Evolutionary conservation across 805 yeast genomes (phyloP).

Genomic region (Starmera amethionina): DNA sequence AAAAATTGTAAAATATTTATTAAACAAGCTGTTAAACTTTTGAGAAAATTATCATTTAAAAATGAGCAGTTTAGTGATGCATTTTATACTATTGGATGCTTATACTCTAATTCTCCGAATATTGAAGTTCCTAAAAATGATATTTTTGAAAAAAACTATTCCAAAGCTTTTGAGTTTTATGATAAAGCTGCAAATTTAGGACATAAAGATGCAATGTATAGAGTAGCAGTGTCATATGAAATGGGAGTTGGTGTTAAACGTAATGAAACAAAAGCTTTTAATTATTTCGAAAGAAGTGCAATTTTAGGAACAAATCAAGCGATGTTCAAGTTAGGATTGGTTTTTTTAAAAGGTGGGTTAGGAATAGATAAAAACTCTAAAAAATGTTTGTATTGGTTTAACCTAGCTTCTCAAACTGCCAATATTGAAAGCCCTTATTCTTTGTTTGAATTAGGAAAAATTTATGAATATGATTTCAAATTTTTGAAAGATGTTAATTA

Average conservation of each 20-base stretch:
- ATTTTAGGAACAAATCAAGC: constrained; percentile 51
- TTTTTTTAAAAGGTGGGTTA: constrained; percentile 40
- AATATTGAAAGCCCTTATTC: constrained; percentile 42
- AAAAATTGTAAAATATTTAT: constrained; percentile 47
- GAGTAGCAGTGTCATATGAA: constrained; percentile 65
- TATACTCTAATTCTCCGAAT: constrained; percentile 45
- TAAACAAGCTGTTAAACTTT: constrained; percentile 46
- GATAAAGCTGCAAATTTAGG: constrained; percentile 46
- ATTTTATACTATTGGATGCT: constrained; percentile 47
- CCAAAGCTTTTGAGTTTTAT: constrained; percentile 52
- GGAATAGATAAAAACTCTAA: constrained; percentile 28
- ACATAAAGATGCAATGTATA: constrained; percentile 52
- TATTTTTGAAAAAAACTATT: constrained; percentile 45
- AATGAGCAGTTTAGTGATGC: constrained; percentile 44
- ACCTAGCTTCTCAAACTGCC: constrained; percentile 36
- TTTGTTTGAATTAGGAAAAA: constrained; percentile 44
- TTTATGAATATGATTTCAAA: constrained; percentile 40
- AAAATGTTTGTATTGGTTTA: constrained; percentile 41
- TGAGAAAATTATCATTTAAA: constrained; percentile 43
- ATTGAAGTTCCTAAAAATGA: constrained; percentile 33
- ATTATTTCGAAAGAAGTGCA: constrained; percentile 53
- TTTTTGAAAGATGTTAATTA: constrained; percentile 1
- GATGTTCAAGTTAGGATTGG: constrained; percentile 68
- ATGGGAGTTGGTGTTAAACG: constrained; percentile 45
- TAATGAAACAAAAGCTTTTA: constrained; percentile 37